Conservation (phyloP, 495 filamentous ascomycete species). For the Collariella sp. region DNA sequence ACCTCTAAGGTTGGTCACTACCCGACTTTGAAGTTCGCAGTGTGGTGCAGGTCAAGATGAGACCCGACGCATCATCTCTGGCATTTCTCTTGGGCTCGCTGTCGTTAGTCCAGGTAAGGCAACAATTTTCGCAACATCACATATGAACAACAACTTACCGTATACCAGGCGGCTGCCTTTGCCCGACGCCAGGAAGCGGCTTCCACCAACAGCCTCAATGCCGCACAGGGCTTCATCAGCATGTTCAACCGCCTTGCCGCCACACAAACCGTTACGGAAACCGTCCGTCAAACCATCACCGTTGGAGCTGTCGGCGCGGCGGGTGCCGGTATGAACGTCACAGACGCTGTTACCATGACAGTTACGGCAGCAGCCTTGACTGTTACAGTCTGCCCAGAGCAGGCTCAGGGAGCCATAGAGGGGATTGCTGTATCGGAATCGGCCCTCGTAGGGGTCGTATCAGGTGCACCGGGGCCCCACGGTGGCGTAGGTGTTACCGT, state of each 20-base stretch:
- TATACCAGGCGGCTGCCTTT: conserved; percentile 30
- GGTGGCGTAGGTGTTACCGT: conserved; percentile 27
- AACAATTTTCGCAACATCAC: background rate
- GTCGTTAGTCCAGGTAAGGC: conserved; percentile 36
- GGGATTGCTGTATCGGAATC: background rate
- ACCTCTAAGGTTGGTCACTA: conserved; percentile 6
- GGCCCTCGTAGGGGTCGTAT: background rate
- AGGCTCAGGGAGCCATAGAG: conserved; percentile 11
- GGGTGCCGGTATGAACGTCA: conserved; percentile 21
- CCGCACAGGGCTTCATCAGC: conserved; percentile 11
- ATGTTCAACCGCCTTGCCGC: conserved; percentile 13
- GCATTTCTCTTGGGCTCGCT: conserved; percentile 29
- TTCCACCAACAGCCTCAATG: background rate
- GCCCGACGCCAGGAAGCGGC: conserved; percentile 12
- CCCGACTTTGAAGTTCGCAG: background rate
- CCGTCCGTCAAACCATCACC: conserved; percentile 27
- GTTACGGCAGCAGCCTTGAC: conserved; percentile 34
- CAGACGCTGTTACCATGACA: conserved; percentile 22
- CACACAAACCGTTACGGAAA: conserved; percentile 33
- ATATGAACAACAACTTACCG: background rate
- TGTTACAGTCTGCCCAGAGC: conserved; percentile 25
- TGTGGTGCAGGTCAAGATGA: conserved; percentile 29
- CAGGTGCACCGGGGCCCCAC: conserved; percentile 5
- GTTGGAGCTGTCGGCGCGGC: conserved; percentile 21
- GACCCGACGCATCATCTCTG: conserved; percentile 23